phyloP scores from a whole-genome alignment of 306 rosid genomes.

The Prinsepia uniflora region DNA sequence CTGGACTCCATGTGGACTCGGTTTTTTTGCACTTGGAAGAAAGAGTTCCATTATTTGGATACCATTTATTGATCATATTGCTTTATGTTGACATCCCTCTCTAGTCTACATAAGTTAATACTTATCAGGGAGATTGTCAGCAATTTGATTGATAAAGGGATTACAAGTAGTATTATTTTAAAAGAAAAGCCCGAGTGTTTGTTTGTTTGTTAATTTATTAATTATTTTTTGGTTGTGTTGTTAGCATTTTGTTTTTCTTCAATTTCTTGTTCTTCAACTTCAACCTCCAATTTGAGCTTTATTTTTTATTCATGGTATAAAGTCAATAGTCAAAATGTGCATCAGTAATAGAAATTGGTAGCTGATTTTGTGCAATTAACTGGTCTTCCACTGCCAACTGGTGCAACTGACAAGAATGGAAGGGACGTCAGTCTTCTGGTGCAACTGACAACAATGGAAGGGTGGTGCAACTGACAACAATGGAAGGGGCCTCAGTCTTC shows the following conservation, averaged over 20 bases:
- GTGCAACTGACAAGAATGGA: background rate
- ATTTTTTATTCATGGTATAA: background rate
- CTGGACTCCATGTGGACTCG: conserved; percentile 27
- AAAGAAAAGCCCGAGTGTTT: too few relatives aligned
- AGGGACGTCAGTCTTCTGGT: conserved; percentile 21
- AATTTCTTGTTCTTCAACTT: background rate
- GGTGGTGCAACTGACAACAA: too few relatives aligned
- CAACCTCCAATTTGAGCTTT: background rate
- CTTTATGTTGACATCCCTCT: too few relatives aligned
- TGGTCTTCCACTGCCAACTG: background rate
- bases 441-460: too few relatives aligned
- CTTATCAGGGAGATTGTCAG: too few relatives aligned
- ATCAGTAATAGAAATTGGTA: background rate
- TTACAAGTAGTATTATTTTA: too few relatives aligned
- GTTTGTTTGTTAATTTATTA: conserved; percentile 3
- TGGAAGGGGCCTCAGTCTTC: too few relatives aligned
- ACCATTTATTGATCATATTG: too few relatives aligned
- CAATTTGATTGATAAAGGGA: too few relatives aligned
- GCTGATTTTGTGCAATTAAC: conserved; percentile 2
- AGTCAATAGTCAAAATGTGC: background rate
- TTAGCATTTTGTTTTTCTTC: background rate
- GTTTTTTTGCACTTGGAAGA: background rate
- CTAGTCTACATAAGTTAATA: too few relatives aligned
- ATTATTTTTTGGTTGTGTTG: conserved; percentile 12
- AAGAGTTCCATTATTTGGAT: too few relatives aligned